Conservation (phyloP, 768 basidiomycete genomes). For the Calocybe gangraenosa region DNA sequence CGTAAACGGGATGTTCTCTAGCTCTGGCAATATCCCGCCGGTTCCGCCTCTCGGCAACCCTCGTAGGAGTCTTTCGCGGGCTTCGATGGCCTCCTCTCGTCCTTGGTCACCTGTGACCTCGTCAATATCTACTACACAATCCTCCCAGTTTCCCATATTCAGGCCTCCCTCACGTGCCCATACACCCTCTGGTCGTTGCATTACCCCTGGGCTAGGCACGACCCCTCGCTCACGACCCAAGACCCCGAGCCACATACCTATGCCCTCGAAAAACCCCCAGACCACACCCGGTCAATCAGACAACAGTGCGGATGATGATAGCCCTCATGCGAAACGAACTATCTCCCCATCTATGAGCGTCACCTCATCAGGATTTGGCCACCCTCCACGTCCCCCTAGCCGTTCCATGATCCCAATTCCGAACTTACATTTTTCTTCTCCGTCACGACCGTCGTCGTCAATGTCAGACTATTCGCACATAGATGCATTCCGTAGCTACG, state of each 20-base stretch:
- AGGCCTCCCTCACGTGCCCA: slow-evolving; percentile 57
- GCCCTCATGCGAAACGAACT: slow-evolving; percentile 47
- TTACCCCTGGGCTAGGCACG: slow-evolving; percentile 29
- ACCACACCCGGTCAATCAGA: slow-evolving; percentile 16
- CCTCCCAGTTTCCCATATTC: slow-evolving; percentile 38
- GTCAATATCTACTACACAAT: slow-evolving; percentile 65
- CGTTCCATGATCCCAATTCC: slow-evolving; percentile 83
- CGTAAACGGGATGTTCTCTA: slow-evolving; percentile 34
- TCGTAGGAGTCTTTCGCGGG: slow-evolving; percentile 65
- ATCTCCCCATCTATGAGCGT: slow-evolving; percentile 56
- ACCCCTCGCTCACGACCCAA: slow-evolving; percentile 69
- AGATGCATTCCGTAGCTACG: slow-evolving; percentile 42
- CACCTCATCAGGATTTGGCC: slow-evolving; percentile 37
- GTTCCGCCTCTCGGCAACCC: slow-evolving; percentile 45
- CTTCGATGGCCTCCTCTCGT: slow-evolving; percentile 72
- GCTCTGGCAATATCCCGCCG: slow-evolving; percentile 34
- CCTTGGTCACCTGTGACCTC: slow-evolving; percentile 79
- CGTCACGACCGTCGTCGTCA: slow-evolving; percentile 67
- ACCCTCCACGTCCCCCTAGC: slow-evolving; percentile 72
- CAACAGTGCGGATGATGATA: slow-evolving; percentile 33
- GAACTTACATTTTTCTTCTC: slow-evolving; percentile 61
- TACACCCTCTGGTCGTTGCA: slow-evolving; percentile 42
- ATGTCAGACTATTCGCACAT: slow-evolving; percentile 61
- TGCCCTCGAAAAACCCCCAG: slow-evolving; percentile 47
- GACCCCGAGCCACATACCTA: slow-evolving; percentile 79